phyloP scores from a whole-genome alignment of 164 flowering plant species.

The Amborella trichopoda region DNA sequence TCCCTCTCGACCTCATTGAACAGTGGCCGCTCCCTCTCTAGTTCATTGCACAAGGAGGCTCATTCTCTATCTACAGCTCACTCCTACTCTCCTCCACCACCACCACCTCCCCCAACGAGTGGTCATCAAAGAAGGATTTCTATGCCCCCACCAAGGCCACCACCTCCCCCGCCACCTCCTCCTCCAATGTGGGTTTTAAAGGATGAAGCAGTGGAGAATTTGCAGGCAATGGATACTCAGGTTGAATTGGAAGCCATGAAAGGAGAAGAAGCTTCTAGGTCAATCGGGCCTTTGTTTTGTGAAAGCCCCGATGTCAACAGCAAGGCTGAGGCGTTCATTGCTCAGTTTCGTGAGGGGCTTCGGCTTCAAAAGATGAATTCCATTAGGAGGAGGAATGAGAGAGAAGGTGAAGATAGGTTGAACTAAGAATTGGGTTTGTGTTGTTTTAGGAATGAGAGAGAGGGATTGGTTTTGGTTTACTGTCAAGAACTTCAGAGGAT shows the following conservation, averaged over 20 bases:
- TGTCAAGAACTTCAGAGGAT: no score
- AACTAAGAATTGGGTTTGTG: no score
- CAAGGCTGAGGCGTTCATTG: conserved; percentile 80
- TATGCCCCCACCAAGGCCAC: conserved; percentile 42
- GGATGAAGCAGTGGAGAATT: conserved; percentile 27
- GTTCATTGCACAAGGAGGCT: no score
- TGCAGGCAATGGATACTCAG: conserved; percentile 30
- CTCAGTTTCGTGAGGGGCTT: conserved; percentile 52
- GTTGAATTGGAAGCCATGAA: conserved; percentile 26
- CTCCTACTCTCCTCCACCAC: conserved; percentile 7
- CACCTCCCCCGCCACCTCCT: conserved; percentile 74
- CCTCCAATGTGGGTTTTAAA: conserved; percentile 29
- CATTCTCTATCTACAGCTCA: no score
- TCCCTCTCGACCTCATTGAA: not conserved
- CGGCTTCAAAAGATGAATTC: conserved; percentile 68
- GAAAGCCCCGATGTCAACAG: conserved; percentile 75
- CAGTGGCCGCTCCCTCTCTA: no score
- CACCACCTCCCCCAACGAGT: conserved; percentile 12
- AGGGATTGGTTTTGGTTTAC: no score
- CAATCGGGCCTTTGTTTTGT: conserved; percentile 25
- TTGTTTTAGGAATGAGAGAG: no score
- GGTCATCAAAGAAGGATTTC: conserved; percentile 25
- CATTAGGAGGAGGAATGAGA: conserved; percentile 21
- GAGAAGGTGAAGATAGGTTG: no score
- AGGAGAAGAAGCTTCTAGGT: conserved; percentile 11